Conservation (phyloP, 2,329 filamentous ascomycete species). For the Alternaria sp. region DNA sequence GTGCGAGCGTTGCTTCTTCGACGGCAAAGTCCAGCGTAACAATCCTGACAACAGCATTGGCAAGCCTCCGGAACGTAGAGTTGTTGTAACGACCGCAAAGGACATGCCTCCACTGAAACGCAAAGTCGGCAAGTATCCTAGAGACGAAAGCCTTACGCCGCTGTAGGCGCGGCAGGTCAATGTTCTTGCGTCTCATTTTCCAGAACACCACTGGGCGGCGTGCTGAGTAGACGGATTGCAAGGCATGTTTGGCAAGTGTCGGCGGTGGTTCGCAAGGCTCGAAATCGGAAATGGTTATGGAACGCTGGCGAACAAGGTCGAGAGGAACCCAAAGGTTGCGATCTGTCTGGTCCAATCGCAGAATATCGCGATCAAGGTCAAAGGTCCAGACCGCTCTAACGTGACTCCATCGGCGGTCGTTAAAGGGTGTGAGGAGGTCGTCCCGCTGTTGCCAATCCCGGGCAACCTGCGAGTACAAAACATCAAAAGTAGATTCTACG, state of each 20-base stretch:
- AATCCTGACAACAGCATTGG: constrained; percentile 16
- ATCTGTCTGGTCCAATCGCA: constrained; percentile 15
- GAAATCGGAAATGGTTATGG: constrained; percentile 20
- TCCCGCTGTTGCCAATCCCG: constrained; percentile 17
- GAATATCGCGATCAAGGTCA: constrained; percentile 19
- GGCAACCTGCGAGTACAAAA: constrained; percentile 10
- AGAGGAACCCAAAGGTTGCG: constrained; percentile 10
- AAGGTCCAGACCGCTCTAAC: constrained; percentile 15
- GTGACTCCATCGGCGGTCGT: constrained; percentile 10
- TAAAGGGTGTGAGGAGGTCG: constrained; percentile 15
- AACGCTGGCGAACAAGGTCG: constrained; percentile 17
- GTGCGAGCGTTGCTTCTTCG: constrained; percentile 13
- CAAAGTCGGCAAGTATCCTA: constrained; percentile 19
- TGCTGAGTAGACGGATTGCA: constrained; percentile 6
- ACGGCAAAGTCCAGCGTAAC: constrained; percentile 17
- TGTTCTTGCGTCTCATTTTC: constrained; percentile 10
- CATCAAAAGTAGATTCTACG: constrained; percentile 19
- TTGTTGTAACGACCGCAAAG: constrained; percentile 18
- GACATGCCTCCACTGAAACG: constrained; percentile 22
- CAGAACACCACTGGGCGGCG: constrained; percentile 5
- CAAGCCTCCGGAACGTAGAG: constrained; percentile 18
- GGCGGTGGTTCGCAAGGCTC: constrained; percentile 14
- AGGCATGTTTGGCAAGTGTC: constrained; percentile 4
- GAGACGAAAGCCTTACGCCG: constrained; percentile 16
- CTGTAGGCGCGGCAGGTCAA: constrained; percentile 11